A percentile compares a stretch with the other conserved stretches of the same genome.
phyloP scores from a whole-genome alignment of 2,329 filamentous ascomycete species.

The Arthroderma sp. region DNA sequence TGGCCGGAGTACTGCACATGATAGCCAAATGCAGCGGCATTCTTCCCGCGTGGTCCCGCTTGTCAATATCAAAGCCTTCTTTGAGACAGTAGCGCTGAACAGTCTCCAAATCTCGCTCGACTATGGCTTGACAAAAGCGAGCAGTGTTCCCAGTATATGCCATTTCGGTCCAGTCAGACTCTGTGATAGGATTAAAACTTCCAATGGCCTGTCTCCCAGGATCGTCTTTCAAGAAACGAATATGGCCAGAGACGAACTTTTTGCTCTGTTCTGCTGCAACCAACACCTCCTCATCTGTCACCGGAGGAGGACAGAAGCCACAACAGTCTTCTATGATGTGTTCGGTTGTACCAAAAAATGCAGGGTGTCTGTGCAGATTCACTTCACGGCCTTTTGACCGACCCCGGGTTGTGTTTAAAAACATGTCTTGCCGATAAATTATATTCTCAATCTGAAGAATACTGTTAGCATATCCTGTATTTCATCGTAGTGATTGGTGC shows the following conservation, averaged over 20 bases:
- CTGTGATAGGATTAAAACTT: slow-evolving; percentile 66
- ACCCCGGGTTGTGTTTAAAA: slow-evolving; percentile 82
- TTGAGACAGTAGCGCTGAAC: slow-evolving; percentile 58
- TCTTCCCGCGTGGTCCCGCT: slow-evolving; percentile 64
- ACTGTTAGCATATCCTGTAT: slow-evolving; percentile 17
- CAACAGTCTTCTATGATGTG: slow-evolving; percentile 73
- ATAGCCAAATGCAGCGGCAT: slow-evolving; percentile 67
- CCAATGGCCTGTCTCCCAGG: slow-evolving; percentile 63
- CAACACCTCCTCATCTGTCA: slow-evolving; percentile 58
- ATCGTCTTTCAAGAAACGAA: slow-evolving; percentile 66
- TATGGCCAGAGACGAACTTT: slow-evolving; percentile 59
- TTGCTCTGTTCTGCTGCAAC: slow-evolving; percentile 59
- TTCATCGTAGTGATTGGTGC: no score
- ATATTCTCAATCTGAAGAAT: slow-evolving; percentile 59
- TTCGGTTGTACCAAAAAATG: slow-evolving; percentile 64
- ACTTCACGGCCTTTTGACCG: slow-evolving; percentile 60
- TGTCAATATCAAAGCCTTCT: slow-evolving; percentile 56
- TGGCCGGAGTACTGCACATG: slow-evolving; percentile 51
- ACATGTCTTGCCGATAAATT: slow-evolving; percentile 65
- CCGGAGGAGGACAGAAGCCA: slow-evolving; percentile 57
- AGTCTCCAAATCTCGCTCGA: slow-evolving; percentile 56
- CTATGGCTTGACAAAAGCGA: slow-evolving; percentile 68
- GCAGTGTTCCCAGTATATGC: slow-evolving; percentile 73
- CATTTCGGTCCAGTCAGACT: slow-evolving; percentile 79
- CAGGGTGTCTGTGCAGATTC: slow-evolving; percentile 68